phyloP scores from a whole-genome alignment of 371 early-diverging fungal genomes.

The Mortierella sp. region DNA sequence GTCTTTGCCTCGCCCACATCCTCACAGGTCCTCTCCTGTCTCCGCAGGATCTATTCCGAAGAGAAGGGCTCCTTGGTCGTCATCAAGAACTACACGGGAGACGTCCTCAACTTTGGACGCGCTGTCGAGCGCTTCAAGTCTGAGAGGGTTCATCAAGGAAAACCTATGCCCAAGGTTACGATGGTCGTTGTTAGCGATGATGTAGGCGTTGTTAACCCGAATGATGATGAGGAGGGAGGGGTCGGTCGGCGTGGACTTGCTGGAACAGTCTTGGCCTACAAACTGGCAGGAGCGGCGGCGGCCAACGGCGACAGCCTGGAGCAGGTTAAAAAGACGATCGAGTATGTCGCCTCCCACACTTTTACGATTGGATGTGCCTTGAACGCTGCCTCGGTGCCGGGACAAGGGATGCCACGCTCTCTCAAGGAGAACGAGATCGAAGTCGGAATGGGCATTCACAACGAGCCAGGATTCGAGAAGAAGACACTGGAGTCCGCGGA shows the following conservation, averaged over 20 bases:
- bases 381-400: constrained; percentile 82
- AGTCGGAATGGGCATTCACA: constrained; percentile 81
- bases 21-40: constrained; percentile 77
- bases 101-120: constrained; percentile 83
- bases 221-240: constrained; percentile 61
- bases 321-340: constrained; percentile 65
- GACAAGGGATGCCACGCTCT: constrained; percentile 62
- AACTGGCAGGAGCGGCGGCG: constrained; percentile 82
- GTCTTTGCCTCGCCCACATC: constrained; percentile 89
- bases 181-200: constrained; percentile 88
- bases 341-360: constrained; percentile 66
- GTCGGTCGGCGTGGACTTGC: constrained; percentile 89
- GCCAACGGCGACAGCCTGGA: constrained; percentile 71
- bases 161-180: constrained; percentile 64
- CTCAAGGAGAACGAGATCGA: constrained; percentile 71
- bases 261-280: constrained; percentile 84
- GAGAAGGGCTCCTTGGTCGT: constrained; percentile 80
- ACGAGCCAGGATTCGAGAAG: constrained; percentile 80
- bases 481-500: constrained; percentile 62
- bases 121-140: constrained; percentile 86
- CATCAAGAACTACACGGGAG: constrained; percentile 91
- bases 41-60: constrained; percentile 71
- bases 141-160: constrained; percentile 62
- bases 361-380: constrained; percentile 87
- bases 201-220: constrained; percentile 75